phyloP scores from a whole-genome alignment of 2,329 filamentous ascomycete genomes.

The Aspergillus versicolor region DNA sequence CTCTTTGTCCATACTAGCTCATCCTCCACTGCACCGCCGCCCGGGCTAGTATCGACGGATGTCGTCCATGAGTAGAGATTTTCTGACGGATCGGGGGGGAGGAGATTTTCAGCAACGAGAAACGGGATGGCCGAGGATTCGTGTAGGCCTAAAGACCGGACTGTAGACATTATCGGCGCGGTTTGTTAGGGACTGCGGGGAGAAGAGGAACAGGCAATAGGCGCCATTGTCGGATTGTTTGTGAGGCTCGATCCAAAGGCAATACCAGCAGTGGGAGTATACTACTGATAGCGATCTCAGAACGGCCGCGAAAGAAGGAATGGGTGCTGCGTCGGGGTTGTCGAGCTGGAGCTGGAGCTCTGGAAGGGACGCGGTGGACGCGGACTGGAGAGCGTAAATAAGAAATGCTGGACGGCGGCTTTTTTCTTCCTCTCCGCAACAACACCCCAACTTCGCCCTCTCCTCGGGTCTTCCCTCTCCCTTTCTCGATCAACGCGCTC shows the following conservation, averaged over 20 bases:
- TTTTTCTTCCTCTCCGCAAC: conserved; percentile 20
- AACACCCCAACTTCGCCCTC: not conserved
- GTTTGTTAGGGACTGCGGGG: conserved; percentile 21
- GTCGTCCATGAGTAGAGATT: conserved; percentile 74
- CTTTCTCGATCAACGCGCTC: not conserved
- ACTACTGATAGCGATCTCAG: not conserved
- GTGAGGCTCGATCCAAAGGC: conserved; percentile 4
- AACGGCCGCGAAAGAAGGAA: not conserved
- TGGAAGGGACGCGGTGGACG: conserved; percentile 31
- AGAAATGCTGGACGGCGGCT: conserved; percentile 20
- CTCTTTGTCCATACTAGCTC: conserved; percentile 74
- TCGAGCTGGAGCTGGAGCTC: conserved; percentile 15
- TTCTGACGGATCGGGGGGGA: conserved; percentile 65
- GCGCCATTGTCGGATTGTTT: conserved; percentile 27
- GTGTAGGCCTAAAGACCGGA: conserved; percentile 89
- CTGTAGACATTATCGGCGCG: conserved; percentile 70
- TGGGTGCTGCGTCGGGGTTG: not conserved
- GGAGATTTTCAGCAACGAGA: conserved; percentile 75
- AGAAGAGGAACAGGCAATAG: conserved; percentile 21
- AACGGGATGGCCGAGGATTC: conserved; percentile 80
- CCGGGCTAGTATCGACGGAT: conserved; percentile 44
- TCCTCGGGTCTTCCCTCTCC: not conserved
- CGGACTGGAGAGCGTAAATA: conserved; percentile 21
- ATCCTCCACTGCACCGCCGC: conserved; percentile 62
- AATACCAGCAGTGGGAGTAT: not conserved